phyloP scores from a whole-genome alignment of 345 rosid genomes.

The Zanthoxylum bungeanum region DNA sequence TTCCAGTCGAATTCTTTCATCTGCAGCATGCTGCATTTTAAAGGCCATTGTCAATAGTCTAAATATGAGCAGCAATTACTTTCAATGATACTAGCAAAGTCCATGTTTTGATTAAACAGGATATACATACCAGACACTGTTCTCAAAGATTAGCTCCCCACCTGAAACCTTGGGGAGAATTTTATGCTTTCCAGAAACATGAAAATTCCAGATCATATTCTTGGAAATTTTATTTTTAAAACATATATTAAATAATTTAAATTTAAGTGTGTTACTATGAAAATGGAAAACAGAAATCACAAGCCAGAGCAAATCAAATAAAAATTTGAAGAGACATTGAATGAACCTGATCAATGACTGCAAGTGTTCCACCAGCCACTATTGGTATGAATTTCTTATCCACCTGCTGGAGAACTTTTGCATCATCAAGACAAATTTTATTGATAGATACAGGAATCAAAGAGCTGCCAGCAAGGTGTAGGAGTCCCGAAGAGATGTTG shows the following conservation, averaged over 20 bases:
- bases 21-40: constrained; percentile 59
- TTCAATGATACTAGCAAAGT: not conserved
- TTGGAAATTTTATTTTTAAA: not conserved
- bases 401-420: constrained; percentile 79
- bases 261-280: not conserved
- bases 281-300: not conserved
- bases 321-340: constrained; percentile 6
- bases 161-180: not conserved
- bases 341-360: constrained; percentile 88
- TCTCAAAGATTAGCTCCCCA: not conserved
- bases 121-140: not conserved
- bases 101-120: not conserved
- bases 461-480: constrained; percentile 57
- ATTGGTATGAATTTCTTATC: constrained; percentile 95
- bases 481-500: constrained; percentile 59
- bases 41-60: not conserved
- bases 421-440: constrained; percentile 58
- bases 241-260: constrained; percentile 1
- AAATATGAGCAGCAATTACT: not conserved
- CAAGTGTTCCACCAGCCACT: constrained; percentile 72
- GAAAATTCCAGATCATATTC: not conserved
- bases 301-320: not conserved
- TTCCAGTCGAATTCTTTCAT: constrained; percentile 95
- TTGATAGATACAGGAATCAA: constrained; percentile 66
- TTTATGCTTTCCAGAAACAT: not conserved